Conservation (phyloP, 2,329 filamentous ascomycete species). For the Beauveria sp. region DNA sequence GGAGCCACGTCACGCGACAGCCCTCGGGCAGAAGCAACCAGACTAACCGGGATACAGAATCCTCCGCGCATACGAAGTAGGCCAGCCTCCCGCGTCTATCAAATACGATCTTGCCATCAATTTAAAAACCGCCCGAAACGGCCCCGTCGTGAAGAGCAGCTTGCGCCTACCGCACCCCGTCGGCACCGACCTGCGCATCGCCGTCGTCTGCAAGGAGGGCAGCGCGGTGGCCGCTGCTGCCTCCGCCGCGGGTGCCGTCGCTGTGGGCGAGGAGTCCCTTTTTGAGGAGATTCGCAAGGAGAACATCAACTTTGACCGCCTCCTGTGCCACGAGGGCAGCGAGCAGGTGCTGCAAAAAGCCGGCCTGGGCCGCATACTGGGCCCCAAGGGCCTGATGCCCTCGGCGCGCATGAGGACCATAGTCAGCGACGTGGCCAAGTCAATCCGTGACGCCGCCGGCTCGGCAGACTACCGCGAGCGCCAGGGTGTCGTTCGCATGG, state of each 20-base stretch:
- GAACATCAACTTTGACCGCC: constrained; percentile 78
- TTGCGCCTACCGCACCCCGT: constrained; percentile 84
- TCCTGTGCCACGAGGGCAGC: constrained; percentile 76
- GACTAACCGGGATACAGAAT: constrained; percentile 51
- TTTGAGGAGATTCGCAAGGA: constrained; percentile 71
- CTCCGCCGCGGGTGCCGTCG: constrained; percentile 65
- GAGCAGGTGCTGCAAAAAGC: constrained; percentile 75
- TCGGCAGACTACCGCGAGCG: constrained; percentile 83
- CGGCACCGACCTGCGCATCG: constrained; percentile 80
- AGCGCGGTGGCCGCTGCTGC: constrained; percentile 69
- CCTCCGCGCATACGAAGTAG: constrained; percentile 87
- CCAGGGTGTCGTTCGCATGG: constrained; percentile 74
- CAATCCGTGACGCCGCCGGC: constrained; percentile 75
- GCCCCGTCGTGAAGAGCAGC: constrained; percentile 78
- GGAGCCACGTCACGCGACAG: background rate
- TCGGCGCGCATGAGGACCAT: constrained; percentile 82
- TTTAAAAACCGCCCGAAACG: constrained; percentile 76
- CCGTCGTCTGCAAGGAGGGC: constrained; percentile 81
- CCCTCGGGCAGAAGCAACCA: background rate
- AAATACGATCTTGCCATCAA: constrained; percentile 90
- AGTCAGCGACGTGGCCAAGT: constrained; percentile 66
- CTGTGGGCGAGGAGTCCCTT: constrained; percentile 79
- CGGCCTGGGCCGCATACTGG: constrained; percentile 70
- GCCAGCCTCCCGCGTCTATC: constrained; percentile 59
- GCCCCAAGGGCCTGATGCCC: constrained; percentile 89